These are phyloP conservation scores for Aurinia saxatilis DNA, from an alignment of 345 rosid genomes.

Conservation along the genomic window DNA sequence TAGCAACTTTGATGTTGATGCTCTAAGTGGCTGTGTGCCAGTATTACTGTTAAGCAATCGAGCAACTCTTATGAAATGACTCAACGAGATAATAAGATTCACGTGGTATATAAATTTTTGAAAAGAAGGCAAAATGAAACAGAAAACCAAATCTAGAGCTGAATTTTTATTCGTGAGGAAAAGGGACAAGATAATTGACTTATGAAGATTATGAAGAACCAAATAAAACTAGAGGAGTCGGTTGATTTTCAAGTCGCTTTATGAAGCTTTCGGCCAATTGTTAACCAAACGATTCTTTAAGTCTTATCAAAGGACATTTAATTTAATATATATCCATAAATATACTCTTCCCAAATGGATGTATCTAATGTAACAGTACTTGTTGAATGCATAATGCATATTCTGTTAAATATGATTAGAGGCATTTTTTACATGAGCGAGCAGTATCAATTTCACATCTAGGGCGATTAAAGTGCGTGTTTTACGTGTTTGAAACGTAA, in stretches of 20 bases:
- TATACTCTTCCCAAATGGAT: background rate
- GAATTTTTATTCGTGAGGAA: background rate
- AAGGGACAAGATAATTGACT: background rate
- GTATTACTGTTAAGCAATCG: no score
- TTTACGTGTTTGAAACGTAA: background rate
- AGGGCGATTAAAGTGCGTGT: background rate
- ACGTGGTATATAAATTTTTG: background rate
- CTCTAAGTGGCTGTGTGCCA: no score
- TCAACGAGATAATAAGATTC: background rate
- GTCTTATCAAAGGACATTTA: background rate
- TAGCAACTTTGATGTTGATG: no score
- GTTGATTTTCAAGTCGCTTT: constrained; percentile 13
- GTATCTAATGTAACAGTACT: background rate
- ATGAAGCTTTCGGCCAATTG: constrained; percentile 19
- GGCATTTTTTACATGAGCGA: background rate
- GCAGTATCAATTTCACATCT: background rate
- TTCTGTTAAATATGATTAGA: background rate
- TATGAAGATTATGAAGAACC: constrained; percentile 14
- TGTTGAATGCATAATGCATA: background rate
- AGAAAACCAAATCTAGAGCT: background rate
- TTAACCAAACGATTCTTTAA: background rate
- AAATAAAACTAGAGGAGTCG: constrained; percentile 10
- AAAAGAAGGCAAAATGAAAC: background rate
- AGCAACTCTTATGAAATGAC: background rate
- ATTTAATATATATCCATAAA: background rate